Evolutionary conservation across 108 stramenopile genomes (phyloP), one percentile per base, ranked within the genome.

Genomic region (Fistulifera solaris): DNA sequence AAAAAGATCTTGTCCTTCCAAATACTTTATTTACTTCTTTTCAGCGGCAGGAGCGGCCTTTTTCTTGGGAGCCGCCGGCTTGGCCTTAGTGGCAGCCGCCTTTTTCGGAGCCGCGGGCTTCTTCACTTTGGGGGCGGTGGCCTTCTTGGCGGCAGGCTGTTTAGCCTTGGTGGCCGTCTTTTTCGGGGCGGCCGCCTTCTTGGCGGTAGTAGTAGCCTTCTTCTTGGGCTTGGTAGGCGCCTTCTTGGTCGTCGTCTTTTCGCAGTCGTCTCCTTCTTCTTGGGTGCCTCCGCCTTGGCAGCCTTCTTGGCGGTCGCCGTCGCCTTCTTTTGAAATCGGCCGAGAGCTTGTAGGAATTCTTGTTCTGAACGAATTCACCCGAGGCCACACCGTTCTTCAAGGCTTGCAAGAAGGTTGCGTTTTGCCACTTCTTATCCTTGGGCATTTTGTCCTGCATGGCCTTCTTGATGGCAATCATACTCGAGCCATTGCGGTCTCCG

Each of bases 381-480:
- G 40, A 38, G 24, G 64, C 66, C 12, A 70, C 69, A n/a, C 59
- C 61, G 5, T 45, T 59, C 65, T 75, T 75, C 41, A 75, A 42
- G 35, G 52, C 44, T 17, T 22, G 18, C 40, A 80, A 48, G 62
- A 76, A 80, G 51, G 62, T 67, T 11, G 62, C 72, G 46, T 80
- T 80, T 19, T 65, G 47, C 79, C 79, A 80, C 72, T 76, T 80
- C 75, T 80, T 80, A 25, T 75, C 75, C 52, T 61, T 62, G 49
- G 75, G 65, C 35, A 69, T 27, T 45, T 65, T 67, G 12, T 47
- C 68, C 48, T 76, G 69, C 70, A 70, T 70, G 54, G 31, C 38
- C 73, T 75, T 75, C 56, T 67, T 70, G 62, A 75, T 75, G 28
- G 69, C 65, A 38, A 66, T 70, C 27, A 45, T 45, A 54, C 62